phyloP scores from a whole-genome alignment of 306 rosid genomes.

The Vigna reflexopilosa region DNA sequence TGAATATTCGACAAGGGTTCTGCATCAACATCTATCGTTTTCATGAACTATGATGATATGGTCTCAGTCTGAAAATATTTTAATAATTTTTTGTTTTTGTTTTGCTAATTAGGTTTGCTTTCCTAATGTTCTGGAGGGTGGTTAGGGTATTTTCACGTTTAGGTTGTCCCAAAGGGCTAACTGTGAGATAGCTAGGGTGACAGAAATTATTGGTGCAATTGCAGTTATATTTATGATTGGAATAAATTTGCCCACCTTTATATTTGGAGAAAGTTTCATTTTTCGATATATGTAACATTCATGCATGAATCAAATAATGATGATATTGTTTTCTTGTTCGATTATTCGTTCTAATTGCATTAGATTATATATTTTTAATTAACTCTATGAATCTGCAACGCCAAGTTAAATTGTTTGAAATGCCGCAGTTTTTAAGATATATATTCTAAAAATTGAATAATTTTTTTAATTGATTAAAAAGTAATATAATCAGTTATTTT shows the following conservation, averaged over 20 bases:
- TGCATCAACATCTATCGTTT: not conserved
- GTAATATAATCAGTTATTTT: no score
- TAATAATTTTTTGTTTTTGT: not conserved
- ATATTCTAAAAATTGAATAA: no score
- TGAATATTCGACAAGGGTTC: conserved; percentile 1
- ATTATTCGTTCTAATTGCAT: no score
- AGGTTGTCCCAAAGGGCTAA: conserved; percentile 38
- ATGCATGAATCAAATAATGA: not conserved
- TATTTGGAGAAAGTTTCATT: conserved; percentile 4
- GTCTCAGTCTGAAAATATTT: not conserved
- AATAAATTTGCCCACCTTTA: not conserved
- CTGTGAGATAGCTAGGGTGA: conserved; percentile 18
- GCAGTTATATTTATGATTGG: not conserved
- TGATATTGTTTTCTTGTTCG: no score
- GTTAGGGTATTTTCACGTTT: not conserved
- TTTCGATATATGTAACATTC: not conserved
- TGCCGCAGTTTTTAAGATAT: no score
- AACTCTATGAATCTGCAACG: no score
- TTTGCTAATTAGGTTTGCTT: not conserved
- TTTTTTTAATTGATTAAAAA: no score
- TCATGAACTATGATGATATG: conserved; percentile 3
- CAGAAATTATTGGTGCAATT: not conserved
- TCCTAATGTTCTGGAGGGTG: conserved; percentile 5
- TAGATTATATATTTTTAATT: no score
- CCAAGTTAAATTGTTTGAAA: no score